Percentiles rank a stretch among this genome's conserved stretches.
Conservation (phyloP, 2,329 filamentous ascomycete genomes). For the Cytospora piceae region DNA sequence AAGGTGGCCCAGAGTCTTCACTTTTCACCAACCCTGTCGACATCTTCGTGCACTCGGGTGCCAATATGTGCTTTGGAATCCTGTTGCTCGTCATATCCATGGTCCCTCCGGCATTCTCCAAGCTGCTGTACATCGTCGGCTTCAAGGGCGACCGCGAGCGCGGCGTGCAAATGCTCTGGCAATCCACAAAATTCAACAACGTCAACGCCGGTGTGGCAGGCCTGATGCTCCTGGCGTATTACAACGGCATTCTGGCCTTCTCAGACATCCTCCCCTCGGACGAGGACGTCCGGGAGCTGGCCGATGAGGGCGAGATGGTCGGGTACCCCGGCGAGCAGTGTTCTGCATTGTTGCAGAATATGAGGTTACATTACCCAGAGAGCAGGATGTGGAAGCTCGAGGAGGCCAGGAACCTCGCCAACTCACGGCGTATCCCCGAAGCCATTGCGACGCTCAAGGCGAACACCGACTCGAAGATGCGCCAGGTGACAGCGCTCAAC, state of each 20-base stretch:
- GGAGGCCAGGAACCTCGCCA: slow-evolving; percentile 76
- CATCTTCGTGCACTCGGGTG: slow-evolving; percentile 85
- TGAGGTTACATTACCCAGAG: slow-evolving; percentile 78
- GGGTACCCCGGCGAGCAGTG: slow-evolving; percentile 75
- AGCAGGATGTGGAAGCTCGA: slow-evolving; percentile 87
- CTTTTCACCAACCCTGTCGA: slow-evolving; percentile 78
- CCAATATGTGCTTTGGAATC: slow-evolving; percentile 87
- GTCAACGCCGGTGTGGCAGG: slow-evolving; percentile 91
- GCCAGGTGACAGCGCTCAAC: slow-evolving; percentile 83
- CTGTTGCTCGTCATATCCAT: slow-evolving; percentile 87
- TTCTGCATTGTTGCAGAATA: slow-evolving; percentile 67
- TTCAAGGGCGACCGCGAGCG: slow-evolving; percentile 86
- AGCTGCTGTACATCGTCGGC: slow-evolving; percentile 83
- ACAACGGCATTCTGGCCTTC: slow-evolving; percentile 83
- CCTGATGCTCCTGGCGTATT: slow-evolving; percentile 80
- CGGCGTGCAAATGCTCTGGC: slow-evolving; percentile 87
- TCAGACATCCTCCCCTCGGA: slow-evolving; percentile 81
- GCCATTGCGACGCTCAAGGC: slow-evolving; percentile 68
- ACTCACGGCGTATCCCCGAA: slow-evolving; percentile 66
- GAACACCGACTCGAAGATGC: slow-evolving; percentile 71
- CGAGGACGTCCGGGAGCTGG: slow-evolving; percentile 51
- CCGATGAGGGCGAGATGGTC: slow-evolving; percentile 60
- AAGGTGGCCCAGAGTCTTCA: slow-evolving; percentile 58
- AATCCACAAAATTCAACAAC: slow-evolving; percentile 81
- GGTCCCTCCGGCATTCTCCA: slow-evolving; percentile 88